A percentile compares a stretch with the other conserved stretches of the same genome.
Evolutionary conservation across 345 rosid genomes (phyloP).

Genomic region (Erucastrum elatum): DNA sequence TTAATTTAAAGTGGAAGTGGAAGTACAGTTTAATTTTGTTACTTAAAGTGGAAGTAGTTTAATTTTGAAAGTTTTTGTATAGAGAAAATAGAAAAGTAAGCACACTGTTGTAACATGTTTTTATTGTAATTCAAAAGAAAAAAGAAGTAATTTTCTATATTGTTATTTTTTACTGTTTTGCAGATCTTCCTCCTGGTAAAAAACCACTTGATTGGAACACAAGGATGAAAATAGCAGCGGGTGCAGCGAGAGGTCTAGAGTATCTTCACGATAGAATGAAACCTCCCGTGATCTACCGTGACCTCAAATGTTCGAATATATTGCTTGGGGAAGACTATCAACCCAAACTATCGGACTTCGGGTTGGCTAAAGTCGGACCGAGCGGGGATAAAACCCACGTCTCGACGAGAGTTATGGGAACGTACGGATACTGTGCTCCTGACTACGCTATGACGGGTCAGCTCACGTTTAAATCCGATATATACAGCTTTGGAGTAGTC

Average conservation of each 20-base stretch:
- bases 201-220: slow-evolving; percentile 78
- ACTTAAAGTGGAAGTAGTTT: no score
- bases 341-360: slow-evolving; percentile 87
- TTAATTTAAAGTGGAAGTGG: no score
- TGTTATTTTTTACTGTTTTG: slow-evolving; percentile 23
- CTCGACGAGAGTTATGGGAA: slow-evolving; percentile 96
- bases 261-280: slow-evolving; percentile 76
- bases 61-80: no score
- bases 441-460: slow-evolving; percentile 97
- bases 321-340: slow-evolving; percentile 74
- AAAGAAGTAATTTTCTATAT: neutral
- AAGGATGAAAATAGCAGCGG: slow-evolving; percentile 88
- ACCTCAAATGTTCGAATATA: slow-evolving; percentile 85
- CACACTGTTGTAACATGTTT: no score
- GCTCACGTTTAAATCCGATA: slow-evolving; percentile 83
- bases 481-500: slow-evolving; percentile 91
- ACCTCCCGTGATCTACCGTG: slow-evolving; percentile 87
- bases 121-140: no score
- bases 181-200: slow-evolving; percentile 55
- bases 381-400: slow-evolving; percentile 88
- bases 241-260: slow-evolving; percentile 83
- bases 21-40: no score
- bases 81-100: no score
- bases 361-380: slow-evolving; percentile 95
- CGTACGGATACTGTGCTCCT: slow-evolving; percentile 94